Evolutionary conservation across 1,284 basidiomycete genomes (phyloP).

Genomic region (Mycosarcoma maydis): DNA sequence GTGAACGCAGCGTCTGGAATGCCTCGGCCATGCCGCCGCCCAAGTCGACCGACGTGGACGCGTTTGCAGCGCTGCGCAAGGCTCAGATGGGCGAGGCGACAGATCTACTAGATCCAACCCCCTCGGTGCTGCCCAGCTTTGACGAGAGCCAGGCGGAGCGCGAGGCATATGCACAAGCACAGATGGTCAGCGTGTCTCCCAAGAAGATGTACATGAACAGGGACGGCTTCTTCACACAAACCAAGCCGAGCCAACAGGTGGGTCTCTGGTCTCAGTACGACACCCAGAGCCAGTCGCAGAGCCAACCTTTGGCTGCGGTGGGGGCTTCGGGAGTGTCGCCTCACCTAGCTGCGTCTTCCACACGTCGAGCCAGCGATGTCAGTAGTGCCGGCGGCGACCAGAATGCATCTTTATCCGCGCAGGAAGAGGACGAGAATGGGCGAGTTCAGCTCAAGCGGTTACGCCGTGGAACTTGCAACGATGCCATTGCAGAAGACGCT

Average conservation of each 20-base stretch:
- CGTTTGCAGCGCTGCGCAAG: constrained; percentile 57
- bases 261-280: constrained; percentile 34
- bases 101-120: constrained; percentile 43
- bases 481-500: not conserved
- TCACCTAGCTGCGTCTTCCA: constrained; percentile 9
- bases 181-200: constrained; percentile 10
- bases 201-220: constrained; percentile 60
- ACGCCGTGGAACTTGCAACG: constrained; percentile 16
- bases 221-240: constrained; percentile 64
- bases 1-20: constrained; percentile 18
- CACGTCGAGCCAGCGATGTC: constrained; percentile 10
- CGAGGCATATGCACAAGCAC: constrained; percentile 28
- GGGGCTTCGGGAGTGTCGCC: constrained; percentile 6
- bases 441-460: constrained; percentile 39
- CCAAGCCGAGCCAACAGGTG: constrained; percentile 47
- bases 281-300: constrained; percentile 26
- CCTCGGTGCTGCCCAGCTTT: constrained; percentile 49
- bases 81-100: constrained; percentile 50
- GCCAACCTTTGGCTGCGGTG: constrained; percentile 2
- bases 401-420: not conserved
- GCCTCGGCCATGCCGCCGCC: constrained; percentile 57
- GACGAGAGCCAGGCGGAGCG: constrained; percentile 51
- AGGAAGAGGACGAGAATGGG: constrained; percentile 20
- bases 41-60: constrained; percentile 49
- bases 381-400: constrained; percentile 1